Base-by-base conservation (phyloP, 495 filamentous ascomycete species). In the Achaetomiella virescens region DNA sequence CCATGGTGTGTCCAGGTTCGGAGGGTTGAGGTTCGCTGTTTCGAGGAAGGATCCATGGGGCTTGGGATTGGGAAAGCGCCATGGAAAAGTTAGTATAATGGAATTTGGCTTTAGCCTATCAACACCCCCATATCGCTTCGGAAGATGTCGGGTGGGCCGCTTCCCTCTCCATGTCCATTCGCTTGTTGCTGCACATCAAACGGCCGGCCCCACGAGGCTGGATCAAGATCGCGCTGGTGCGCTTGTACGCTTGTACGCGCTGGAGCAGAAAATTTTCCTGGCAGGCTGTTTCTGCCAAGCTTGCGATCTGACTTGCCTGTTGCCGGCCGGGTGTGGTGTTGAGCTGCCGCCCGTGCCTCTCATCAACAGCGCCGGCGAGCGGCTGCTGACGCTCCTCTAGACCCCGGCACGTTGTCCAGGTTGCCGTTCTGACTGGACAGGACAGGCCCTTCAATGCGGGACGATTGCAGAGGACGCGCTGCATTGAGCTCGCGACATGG, bases 21-120 rank as follows among this genome's bases (percentile, higher is more conserved):
- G 21, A 17, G 15, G 15, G 38, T 41, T 41, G 15, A 18, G 15
- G 38, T 41, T 41, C 5, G 27, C n/a, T n/a, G n/a, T n/a, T n/a
- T n/a, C n/a, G 27, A 31, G 5, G 3, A 15, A 38, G 12, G 36
- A 38, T 38, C 36, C 5, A 27, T 38, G 21, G 48, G 27, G 29
- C 18, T 43, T 31, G 48, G n/a, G 33, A 20, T 36, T 12, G 5
- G 33, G 48, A 52, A 29, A 37, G 20, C 33, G 47, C 31, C 9
- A 37, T 45, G 21, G 11, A 47, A 58, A 31, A 48, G 24, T 22
- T 43, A 11, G 37, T 48, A 20, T 27, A 43, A 42, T 35, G 42
- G 48, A 45, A 44, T 47, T 43, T 31, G 36, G 37, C n/a, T 60
- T 61, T 61, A 61, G 58, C 58, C 53, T 61, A 61, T 61, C 58